phyloP scores from a whole-genome alignment of 2,329 filamentous ascomycete genomes.

The Paramyrothecium sp. region DNA sequence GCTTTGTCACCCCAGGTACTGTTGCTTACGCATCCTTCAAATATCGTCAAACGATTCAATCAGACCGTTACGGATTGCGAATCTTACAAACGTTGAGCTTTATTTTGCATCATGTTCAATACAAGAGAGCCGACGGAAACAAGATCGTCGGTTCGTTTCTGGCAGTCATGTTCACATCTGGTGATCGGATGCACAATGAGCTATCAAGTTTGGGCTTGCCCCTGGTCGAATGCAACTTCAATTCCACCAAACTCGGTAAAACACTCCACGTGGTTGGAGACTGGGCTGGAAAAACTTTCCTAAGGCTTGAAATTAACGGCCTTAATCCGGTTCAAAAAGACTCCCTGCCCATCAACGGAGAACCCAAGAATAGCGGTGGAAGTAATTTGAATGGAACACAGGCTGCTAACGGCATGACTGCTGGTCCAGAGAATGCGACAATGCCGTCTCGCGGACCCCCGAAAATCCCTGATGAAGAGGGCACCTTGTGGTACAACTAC shows the following conservation, averaged over 20 bases:
- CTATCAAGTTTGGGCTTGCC: slow-evolving; percentile 63
- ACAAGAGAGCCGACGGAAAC: slow-evolving; percentile 47
- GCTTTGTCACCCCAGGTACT: slow-evolving; percentile 41
- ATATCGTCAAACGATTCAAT: neutral
- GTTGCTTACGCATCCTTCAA: slow-evolving; percentile 39
- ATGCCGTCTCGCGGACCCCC: neutral
- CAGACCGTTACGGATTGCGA: neutral
- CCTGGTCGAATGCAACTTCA: slow-evolving; percentile 53
- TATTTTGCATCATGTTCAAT: slow-evolving; percentile 62
- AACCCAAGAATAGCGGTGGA: too few species aligned
- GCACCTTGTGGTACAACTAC: slow-evolving; percentile 55
- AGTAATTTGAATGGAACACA: too few species aligned
- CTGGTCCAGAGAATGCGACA: too few species aligned
- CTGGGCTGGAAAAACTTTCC: slow-evolving; percentile 13
- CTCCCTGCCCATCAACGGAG: too few species aligned
- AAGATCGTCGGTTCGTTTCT: slow-evolving; percentile 51
- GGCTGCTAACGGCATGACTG: too few species aligned
- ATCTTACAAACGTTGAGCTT: slow-evolving; percentile 40
- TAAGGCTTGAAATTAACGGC: slow-evolving; percentile 4
- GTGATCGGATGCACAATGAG: slow-evolving; percentile 59
- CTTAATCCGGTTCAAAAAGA: neutral
- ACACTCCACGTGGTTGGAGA: slow-evolving; percentile 3
- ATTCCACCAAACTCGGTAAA: slow-evolving; percentile 24
- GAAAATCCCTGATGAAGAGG: slow-evolving; percentile 33
- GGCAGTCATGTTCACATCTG: slow-evolving; percentile 52